Conservation (phyloP, 202 grass and related monocot genomes). For the Panicum virgatum region DNA sequence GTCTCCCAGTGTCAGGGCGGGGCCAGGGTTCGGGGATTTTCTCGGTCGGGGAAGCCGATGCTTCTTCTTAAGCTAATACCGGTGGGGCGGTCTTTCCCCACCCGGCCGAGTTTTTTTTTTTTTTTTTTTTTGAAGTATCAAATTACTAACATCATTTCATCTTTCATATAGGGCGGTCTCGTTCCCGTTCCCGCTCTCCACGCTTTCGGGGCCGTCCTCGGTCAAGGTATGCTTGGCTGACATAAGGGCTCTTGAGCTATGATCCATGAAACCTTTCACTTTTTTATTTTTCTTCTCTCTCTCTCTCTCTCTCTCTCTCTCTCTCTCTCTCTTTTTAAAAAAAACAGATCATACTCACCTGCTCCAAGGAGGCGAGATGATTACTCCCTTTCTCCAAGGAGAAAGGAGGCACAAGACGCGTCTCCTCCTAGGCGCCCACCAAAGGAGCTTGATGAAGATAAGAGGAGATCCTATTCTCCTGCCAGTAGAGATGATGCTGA, state of each 20-base stretch:
- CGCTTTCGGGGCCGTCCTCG: slow-evolving; percentile 59
- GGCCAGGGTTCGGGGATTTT: too few relatives aligned
- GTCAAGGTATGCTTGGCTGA: slow-evolving; percentile 54
- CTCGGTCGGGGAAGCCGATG: too few relatives aligned
- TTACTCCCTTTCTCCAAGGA: slow-evolving; percentile 63
- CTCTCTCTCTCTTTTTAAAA: background rate
- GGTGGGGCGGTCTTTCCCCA: too few relatives aligned
- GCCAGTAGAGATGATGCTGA: slow-evolving; percentile 49
- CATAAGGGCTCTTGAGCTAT: too few relatives aligned
- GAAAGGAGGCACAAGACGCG: slow-evolving; percentile 40
- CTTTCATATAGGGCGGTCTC: slow-evolving; percentile 55
- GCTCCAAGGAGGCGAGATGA: slow-evolving; percentile 59
- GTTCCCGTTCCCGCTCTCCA: slow-evolving; percentile 72
- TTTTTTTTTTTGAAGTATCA: background rate
- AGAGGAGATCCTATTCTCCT: slow-evolving; percentile 59
- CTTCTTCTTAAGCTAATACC: too few relatives aligned
- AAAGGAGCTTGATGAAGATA: slow-evolving; percentile 54
- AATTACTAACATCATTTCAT: slow-evolving; percentile 27
- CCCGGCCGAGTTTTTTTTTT: too few relatives aligned
- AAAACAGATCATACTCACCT: slow-evolving; percentile 75
- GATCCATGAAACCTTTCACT: too few relatives aligned
- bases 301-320: too few relatives aligned
- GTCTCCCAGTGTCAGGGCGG: too few relatives aligned
- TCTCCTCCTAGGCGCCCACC: slow-evolving; percentile 54
- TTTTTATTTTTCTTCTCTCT: background rate